Percentiles rank a stretch among this genome's conserved stretches.
Evolutionary conservation across 306 rosid genomes (phyloP).

Genomic region (Coriaria nepalensis): DNA sequence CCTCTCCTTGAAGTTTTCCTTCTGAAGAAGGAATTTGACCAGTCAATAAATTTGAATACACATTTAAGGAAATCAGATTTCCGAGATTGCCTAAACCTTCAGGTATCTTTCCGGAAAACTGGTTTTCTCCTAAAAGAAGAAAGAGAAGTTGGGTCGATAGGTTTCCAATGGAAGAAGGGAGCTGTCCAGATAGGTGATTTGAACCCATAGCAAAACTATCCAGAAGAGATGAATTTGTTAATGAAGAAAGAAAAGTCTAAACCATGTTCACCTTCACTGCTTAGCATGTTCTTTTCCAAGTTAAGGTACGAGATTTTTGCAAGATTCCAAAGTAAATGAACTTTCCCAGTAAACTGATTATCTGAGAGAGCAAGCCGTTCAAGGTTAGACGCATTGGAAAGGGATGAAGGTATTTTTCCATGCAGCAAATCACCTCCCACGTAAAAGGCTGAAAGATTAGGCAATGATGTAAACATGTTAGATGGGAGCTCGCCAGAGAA

Average conservation of each 20-base stretch:
- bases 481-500: slow-evolving; percentile 31
- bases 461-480: slow-evolving; percentile 36
- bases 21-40: slow-evolving; percentile 7
- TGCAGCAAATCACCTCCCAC: slow-evolving; percentile 26
- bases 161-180: slow-evolving; percentile 5
- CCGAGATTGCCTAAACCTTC: neutral
- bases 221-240: slow-evolving; percentile 4
- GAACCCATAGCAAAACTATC: neutral
- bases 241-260: slow-evolving; percentile 3
- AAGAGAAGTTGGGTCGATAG: neutral
- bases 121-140: neutral
- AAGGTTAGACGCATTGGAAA: slow-evolving; percentile 35
- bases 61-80: neutral
- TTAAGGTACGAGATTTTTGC: too few species aligned
- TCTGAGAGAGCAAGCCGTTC: slow-evolving; percentile 18
- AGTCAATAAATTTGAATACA: neutral
- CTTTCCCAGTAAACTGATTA: slow-evolving; percentile 22
- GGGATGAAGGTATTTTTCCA: slow-evolving; percentile 28
- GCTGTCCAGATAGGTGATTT: slow-evolving; percentile 3
- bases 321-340: slow-evolving; percentile 31
- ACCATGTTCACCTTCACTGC: neutral
- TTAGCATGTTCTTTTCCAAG: too few species aligned
- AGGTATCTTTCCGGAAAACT: slow-evolving; percentile 1
- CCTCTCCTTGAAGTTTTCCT: slow-evolving; percentile 12
- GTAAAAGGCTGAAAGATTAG: slow-evolving; percentile 24